A percentile compares a stretch with the other conserved stretches of the same genome.
Evolutionary conservation across 805 yeast genomes (phyloP).

Genomic region (Yarrowia hollandica): DNA sequence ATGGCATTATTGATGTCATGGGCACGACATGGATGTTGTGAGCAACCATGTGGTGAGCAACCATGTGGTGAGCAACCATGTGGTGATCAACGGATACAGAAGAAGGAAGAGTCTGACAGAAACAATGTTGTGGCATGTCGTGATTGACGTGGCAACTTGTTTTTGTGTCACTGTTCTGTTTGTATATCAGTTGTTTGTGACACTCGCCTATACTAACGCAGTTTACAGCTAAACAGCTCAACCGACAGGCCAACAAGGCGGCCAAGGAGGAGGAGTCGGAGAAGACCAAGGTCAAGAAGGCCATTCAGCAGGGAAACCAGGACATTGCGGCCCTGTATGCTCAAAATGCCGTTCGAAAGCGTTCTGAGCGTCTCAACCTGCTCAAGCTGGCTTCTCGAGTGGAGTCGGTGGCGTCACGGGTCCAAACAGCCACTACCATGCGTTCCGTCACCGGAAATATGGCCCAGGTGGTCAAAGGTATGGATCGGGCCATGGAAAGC

Average conservation of each 20-base stretch:
- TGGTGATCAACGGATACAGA: neutral
- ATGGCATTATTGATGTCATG: no score
- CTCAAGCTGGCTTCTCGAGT: conserved; percentile 82
- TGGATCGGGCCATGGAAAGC: conserved; percentile 93
- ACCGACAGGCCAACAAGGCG: conserved; percentile 85
- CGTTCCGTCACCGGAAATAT: conserved; percentile 89
- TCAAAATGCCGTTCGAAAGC: conserved; percentile 90
- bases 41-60: no score
- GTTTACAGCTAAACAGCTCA: conserved; percentile 92
- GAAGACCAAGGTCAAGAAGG: conserved; percentile 85
- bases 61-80: no score
- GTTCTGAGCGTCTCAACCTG: conserved; percentile 79
- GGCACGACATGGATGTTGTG: no score
- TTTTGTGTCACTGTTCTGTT: no score
- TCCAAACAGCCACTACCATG: conserved; percentile 98
- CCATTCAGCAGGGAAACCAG: conserved; percentile 77
- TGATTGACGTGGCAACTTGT: no score
- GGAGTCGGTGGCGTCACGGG: conserved; percentile 94
- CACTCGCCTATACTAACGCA: conserved; percentile 37
- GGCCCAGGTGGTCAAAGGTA: conserved; percentile 89
- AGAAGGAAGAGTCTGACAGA: neutral
- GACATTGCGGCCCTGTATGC: conserved; percentile 95
- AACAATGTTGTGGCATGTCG: neutral
- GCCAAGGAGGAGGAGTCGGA: conserved; percentile 87
- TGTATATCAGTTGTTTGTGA: no score